Evolutionary conservation across 306 rosid species (phyloP), one percentile per base, ranked within the genome.

Genomic region (Trichosanthes truncata): DNA sequence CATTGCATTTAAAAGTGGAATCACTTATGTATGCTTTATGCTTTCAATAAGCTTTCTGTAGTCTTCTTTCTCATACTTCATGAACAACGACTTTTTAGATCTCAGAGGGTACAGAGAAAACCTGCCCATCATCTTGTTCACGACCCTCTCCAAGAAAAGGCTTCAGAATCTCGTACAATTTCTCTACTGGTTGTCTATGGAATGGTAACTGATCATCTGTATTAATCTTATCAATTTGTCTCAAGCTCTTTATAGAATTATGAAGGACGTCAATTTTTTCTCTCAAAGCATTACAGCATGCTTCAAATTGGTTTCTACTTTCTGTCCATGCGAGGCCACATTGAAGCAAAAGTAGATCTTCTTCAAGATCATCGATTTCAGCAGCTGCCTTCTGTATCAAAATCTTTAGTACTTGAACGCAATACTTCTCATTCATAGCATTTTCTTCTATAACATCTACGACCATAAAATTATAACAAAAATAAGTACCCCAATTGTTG

Each of bases 391-490:
- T 83, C 72, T 76, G 79, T 78, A 87, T 82, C 84, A 86, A 86
- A 83, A 82, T 81, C 82, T 83, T 81, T 81, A 91, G 81, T 81
- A 89, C 97, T 80, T 83, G 89, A 76, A 89, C 68, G 67, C 93
- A 88, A 60, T 68, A 86, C 77, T 84, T 86, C 84, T 74, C 86
- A 48, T 91, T 83, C 89, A 89, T 80, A 33, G 84, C 86, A 85
- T 84, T 82, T 85, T 93, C 97, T 84, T 90, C 93, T 46, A 90
- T 87, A 61, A 38, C 69, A 87, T 93, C 97, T 93, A 80, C 26
- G 45, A 63, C 68, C 61, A 81, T 25, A 75, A 79, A 36, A 83
- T 35, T 33, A n/a, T 45, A 63, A 20, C 11, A 60, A 35, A 18
- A 66, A 13, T 31, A 52, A 18, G 71, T 48, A 80, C 66, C 59